These are phyloP conservation scores for Dactylellina parvicollis DNA, from an alignment of 2,329 filamentous ascomycete genomes.

Conservation along the genomic window DNA sequence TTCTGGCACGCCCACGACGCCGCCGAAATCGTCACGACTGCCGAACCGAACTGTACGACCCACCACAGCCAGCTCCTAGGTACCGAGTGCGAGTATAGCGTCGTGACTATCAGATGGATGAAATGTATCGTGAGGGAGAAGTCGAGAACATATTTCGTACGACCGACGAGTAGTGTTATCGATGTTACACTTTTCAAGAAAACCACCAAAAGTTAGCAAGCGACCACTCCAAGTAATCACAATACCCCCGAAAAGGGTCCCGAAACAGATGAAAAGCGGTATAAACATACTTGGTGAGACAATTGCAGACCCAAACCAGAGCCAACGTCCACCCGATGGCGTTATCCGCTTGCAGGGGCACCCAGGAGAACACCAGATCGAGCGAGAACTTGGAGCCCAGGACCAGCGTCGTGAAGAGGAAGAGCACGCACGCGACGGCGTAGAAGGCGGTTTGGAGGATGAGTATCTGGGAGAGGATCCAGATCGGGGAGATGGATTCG, in stretches of 20 bases:
- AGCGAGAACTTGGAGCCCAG: slow-evolving; percentile 68
- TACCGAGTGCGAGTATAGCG: slow-evolving; percentile 78
- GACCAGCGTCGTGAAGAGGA: slow-evolving; percentile 70
- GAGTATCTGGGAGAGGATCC: slow-evolving; percentile 70
- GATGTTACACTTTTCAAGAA: slow-evolving; percentile 81
- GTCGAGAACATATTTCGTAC: slow-evolving; percentile 93
- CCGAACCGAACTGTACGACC: slow-evolving; percentile 72
- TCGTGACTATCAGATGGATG: slow-evolving; percentile 80
- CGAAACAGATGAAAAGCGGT: not conserved
- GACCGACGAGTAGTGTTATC: slow-evolving; percentile 82
- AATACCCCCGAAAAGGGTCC: too few species aligned
- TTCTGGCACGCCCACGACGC: slow-evolving; percentile 93
- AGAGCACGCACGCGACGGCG: slow-evolving; percentile 65
- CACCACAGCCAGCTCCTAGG: slow-evolving; percentile 89
- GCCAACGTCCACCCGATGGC: slow-evolving; percentile 71
- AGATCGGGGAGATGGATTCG: slow-evolving; percentile 70
- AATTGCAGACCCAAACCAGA: slow-evolving; percentile 69
- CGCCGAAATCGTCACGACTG: slow-evolving; percentile 72
- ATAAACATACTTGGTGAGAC: slow-evolving; percentile 57
- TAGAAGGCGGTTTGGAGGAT: slow-evolving; percentile 70
- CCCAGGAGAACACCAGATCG: slow-evolving; percentile 68
- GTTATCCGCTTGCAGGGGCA: slow-evolving; percentile 70
- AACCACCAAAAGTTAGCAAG: too few species aligned
- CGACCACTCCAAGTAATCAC: too few species aligned
- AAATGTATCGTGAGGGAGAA: slow-evolving; percentile 90